phyloP scores from a whole-genome alignment of 176 grass and related monocot species.

The Chrysopogon serrulatus region DNA sequence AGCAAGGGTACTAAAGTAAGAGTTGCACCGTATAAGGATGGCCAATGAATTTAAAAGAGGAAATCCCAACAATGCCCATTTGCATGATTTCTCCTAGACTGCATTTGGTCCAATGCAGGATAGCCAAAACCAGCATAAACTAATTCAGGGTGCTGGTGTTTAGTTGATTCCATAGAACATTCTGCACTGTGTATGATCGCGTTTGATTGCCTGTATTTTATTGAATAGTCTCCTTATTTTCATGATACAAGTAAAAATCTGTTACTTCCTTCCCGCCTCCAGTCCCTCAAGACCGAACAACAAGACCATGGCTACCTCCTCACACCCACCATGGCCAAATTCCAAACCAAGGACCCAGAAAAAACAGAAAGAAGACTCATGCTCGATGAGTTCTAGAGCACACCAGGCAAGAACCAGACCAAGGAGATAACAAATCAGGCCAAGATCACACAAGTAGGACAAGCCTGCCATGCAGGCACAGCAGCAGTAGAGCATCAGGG shows the following conservation, averaged over 20 bases:
- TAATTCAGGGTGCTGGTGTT: not conserved
- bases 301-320: not conserved
- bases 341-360: not conserved
- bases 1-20: not conserved
- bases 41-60: not conserved
- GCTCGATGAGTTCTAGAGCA: not conserved
- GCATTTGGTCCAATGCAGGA: not conserved
- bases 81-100: not conserved
- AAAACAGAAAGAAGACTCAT: not conserved
- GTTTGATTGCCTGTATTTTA: not conserved
- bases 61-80: not conserved
- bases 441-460: not conserved
- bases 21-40: not conserved
- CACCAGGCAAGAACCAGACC: not conserved
- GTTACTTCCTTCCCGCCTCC: not conserved
- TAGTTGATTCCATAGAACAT: not conserved
- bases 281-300: not conserved
- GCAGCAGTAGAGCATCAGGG: not conserved
- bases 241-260: not conserved
- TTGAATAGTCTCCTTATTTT: not conserved
- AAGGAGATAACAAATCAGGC: not conserved
- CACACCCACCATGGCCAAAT: not conserved
- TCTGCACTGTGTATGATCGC: not conserved
- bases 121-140: not conserved
- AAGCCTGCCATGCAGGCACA: not conserved